Conservation (phyloP, 306 rosid species). For the Sindora glabra region DNA sequence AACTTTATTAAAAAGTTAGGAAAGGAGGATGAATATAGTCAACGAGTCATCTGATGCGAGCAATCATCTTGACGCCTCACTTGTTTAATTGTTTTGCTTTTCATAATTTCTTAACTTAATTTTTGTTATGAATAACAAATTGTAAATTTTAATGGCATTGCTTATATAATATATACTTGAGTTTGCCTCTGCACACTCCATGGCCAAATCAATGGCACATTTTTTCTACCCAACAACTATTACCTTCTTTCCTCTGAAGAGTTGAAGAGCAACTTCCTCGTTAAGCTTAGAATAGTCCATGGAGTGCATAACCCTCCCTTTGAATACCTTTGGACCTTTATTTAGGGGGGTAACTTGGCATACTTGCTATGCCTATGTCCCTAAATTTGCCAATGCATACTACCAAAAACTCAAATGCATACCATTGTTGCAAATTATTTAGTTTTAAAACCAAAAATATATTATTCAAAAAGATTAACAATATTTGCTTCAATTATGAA, state of each 20-base stretch:
- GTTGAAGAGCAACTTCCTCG: constrained; percentile 25
- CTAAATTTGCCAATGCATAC: constrained; percentile 57
- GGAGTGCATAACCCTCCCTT: constrained; percentile 46
- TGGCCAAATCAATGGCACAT: constrained; percentile 47
- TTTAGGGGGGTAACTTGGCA: constrained; percentile 27
- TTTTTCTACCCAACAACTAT: constrained; percentile 48
- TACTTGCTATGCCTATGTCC: constrained; percentile 39
- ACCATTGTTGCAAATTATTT: constrained; percentile 25
- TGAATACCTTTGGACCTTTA: constrained; percentile 34
- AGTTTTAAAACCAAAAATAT: no score
- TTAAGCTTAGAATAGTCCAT: constrained; percentile 46
- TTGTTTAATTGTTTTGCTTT: no score
- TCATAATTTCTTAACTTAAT: no score
- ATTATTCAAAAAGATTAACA: no score
- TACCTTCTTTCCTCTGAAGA: constrained; percentile 39
- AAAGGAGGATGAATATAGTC: no score
- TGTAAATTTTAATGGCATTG: no score
- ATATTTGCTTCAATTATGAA: no score
- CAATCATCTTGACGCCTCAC: no score
- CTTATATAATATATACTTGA: constrained; percentile 24
- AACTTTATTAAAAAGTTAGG: no score
- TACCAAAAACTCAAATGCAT: constrained; percentile 47
- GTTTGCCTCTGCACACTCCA: constrained; percentile 47
- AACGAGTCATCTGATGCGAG: no score
- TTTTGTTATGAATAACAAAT: no score